Evolutionary conservation across 164 flowering plant genomes (phyloP), one percentile per base, ranked within the genome.

Genomic region (Dillenia suffruticosa): DNA sequence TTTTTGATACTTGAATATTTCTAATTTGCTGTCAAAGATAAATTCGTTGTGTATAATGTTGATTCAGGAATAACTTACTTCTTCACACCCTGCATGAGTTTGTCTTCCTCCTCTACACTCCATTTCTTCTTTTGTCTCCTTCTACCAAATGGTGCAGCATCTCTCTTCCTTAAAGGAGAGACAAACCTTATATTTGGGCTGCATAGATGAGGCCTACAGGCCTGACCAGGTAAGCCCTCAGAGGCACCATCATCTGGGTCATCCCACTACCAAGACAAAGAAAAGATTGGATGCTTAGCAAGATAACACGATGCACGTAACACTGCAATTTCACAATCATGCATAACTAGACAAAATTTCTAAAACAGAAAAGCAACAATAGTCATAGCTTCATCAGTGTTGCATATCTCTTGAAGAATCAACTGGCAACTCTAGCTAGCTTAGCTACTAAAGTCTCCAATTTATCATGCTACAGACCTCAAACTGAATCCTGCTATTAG

Each of bases 41-140:
- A 48, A 56, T n/a, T 60, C 3, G 8, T 5, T 44, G 12, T 2
- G 10, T 44, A 48, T 14, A 13, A 24, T 32, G 40, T 7, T 32
- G 40, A 32, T 32, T 32, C 40, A 24, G 44, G 12, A 14, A 58
- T 14, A 8, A 59, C 83, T 57, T 80, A 89, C 92, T 74, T 76
- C 56, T 77, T 26, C 13, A 88, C 93, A 12, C 77, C 93, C 43
- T 64, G 61, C 64, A 86, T 75, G 68, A 90, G 58, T 1, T 89
- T 76, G 63, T 90, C 91, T 75, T 90, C 95, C 67, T 90, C 97
- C 53, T 59, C 9, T 22, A 67, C 13, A 53, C 79, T 90, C 97
- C 97, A 90, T 57, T 11, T 74, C 70, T 57, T 86, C 11, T 1
- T 46, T 50, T 44, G 64, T 72, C 92, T 82, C 70, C 87, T 83